These are phyloP conservation scores for Leptographium radiaticola DNA, from an alignment of 2,329 filamentous ascomycete genomes.

Conservation along the genomic window DNA sequence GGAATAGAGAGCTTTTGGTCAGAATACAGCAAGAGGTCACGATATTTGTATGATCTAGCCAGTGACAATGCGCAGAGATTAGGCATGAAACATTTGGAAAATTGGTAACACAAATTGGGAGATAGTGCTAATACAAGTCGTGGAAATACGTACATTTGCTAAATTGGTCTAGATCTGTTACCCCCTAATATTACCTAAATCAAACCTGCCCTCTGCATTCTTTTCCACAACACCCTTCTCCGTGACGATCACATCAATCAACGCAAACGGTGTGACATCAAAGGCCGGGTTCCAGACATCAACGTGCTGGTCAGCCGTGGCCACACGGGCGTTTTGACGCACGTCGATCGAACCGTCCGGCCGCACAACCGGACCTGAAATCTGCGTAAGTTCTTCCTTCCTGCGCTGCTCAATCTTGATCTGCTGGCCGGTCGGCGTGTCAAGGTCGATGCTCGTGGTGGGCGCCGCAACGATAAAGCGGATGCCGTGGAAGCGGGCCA, in stretches of 20 bases:
- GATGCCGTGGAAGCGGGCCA: constrained; percentile 75
- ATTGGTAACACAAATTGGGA: no score
- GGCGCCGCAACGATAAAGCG: constrained; percentile 94
- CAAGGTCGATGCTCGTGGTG: constrained; percentile 82
- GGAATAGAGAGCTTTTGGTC: no score
- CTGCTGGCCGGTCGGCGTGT: constrained; percentile 60
- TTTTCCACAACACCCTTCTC: constrained; percentile 82
- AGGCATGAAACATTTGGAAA: no score
- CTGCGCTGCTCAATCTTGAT: constrained; percentile 89
- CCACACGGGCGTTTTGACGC: constrained; percentile 54
- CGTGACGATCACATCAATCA: constrained; percentile 91
- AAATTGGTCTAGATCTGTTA: background rate
- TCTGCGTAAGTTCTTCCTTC: constrained; percentile 67
- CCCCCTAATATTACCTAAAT: constrained; percentile 25
- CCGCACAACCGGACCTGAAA: constrained; percentile 62
- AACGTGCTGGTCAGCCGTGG: constrained; percentile 66
- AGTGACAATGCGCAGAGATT: no score
- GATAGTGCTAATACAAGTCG: no score
- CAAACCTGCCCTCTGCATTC: constrained; percentile 55
- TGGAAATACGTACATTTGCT: no score
- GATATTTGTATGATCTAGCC: no score
- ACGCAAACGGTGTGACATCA: constrained; percentile 76
- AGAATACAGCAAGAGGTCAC: no score
- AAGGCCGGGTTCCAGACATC: constrained; percentile 95
- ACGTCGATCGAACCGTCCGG: constrained; percentile 51